These are phyloP conservation scores for Pseudogymnoascus sp. DNA, from an alignment of 2,329 filamentous ascomycete genomes.

Conservation along the genomic window DNA sequence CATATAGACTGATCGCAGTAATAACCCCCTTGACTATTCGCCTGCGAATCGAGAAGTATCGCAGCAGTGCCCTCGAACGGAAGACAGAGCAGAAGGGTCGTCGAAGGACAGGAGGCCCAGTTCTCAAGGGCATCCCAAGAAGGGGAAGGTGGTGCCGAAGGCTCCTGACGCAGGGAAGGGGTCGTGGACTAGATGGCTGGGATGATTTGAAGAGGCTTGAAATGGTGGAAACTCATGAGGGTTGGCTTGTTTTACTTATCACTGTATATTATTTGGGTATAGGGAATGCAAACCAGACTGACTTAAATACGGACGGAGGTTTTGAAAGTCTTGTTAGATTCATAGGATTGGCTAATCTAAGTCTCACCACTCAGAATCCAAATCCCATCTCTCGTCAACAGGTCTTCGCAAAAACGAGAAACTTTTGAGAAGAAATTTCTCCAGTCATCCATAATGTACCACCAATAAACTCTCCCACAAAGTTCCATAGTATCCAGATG, in stretches of 20 bases:
- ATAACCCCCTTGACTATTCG: not conserved
- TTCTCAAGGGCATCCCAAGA: not conserved
- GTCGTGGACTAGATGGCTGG: not conserved
- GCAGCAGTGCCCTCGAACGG: not conserved
- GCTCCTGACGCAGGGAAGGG: not conserved
- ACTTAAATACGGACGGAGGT: not conserved
- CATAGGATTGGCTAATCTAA: slow-evolving; percentile 1
- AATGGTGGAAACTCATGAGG: not conserved
- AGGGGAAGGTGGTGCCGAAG: slow-evolving; percentile 2
- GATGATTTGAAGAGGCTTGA: not conserved
- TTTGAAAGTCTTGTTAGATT: not conserved
- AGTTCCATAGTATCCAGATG: not conserved
- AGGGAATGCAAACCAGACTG: not conserved
- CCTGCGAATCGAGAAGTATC: slow-evolving; percentile 4
- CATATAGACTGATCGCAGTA: not conserved
- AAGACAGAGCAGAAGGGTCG: not conserved
- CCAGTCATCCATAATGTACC: not conserved
- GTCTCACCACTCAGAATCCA: not conserved
- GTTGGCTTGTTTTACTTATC: not conserved
- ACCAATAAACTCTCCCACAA: not conserved
- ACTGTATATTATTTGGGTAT: not conserved
- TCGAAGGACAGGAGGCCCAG: not conserved
- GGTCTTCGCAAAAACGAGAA: not conserved
- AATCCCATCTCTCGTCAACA: not conserved
- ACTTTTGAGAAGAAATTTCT: not conserved